These are phyloP conservation scores for Colletotrichum orchidophilum DNA, from an alignment of 2,329 filamentous ascomycete genomes.

Conservation along the genomic window DNA sequence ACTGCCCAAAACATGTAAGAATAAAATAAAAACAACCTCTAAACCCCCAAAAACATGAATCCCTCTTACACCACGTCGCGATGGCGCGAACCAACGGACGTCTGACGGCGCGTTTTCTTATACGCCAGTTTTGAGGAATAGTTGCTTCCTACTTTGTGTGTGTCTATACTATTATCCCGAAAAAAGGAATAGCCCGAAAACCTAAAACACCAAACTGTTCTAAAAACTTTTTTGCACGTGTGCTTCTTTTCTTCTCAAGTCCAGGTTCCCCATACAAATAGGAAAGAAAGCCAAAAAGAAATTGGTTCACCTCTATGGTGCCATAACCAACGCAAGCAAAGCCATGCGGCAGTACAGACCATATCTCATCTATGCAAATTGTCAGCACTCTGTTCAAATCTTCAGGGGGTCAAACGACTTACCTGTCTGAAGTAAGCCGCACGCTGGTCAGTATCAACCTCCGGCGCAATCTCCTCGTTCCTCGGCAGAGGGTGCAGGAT, in stretches of 20 bases:
- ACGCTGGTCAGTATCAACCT: constrained; percentile 96
- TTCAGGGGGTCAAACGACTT: constrained; percentile 51
- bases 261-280: constrained; percentile 1
- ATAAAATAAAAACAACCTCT: constrained; percentile 7
- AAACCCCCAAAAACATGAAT: not conserved
- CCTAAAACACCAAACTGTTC: constrained; percentile 19
- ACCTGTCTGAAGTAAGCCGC: constrained; percentile 99
- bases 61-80: constrained; percentile 16
- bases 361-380: constrained; percentile 82
- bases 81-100: constrained; percentile 27
- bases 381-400: constrained; percentile 49
- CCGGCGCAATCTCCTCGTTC: constrained; percentile 92
- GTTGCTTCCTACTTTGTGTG: constrained; percentile 31
- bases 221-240: constrained; percentile 21
- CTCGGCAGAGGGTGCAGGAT: constrained; percentile 95
- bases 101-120: constrained; percentile 19
- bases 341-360: constrained; percentile 99
- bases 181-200: constrained; percentile 5
- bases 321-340: constrained; percentile 90
- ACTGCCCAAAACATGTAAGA: constrained; percentile 26
- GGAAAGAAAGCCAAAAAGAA: constrained; percentile 29
- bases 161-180: constrained; percentile 26
- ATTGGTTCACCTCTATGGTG: constrained; percentile 35
- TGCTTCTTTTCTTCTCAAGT: constrained; percentile 16
- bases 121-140: constrained; percentile 28